Evolutionary conservation across 1,284 basidiomycete species (phyloP), one percentile per base, ranked within the genome.

Genomic region (Heterobasidion parviporum): DNA sequence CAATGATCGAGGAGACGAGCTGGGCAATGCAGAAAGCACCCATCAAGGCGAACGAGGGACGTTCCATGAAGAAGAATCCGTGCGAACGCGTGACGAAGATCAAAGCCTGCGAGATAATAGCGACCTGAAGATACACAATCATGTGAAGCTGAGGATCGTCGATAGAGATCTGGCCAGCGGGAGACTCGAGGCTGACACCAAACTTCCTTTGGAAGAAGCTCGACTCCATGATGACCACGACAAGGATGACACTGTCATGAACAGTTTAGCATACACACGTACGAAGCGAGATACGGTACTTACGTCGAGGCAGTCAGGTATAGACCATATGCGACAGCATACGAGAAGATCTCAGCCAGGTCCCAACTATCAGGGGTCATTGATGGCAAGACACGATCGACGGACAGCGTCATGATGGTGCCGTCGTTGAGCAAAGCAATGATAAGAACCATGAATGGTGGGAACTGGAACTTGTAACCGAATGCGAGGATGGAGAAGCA

Each of bases 381-480:
- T 53, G 92, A 94, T 51, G 95, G 95, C 67, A 98, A 75, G 61
- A 98, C 95, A 73, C 95, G 93, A 74, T 98, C 95, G 59, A 98
- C 89, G 34, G 94, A 97, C 62, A 98, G 82, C 10, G 95, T 98
- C 94, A 98, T 98, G 82, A 98, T 96, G 64, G 95, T 97, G 73
- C 95, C 95, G 71, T 98, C 95, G 75, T 98, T 98, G 64, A 98
- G 79, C 54, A 98, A 81, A 59, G 95, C 94, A 64, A 98, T 96
- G 74, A 98, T 92, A 72, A 98, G 89, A 62, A 98, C 87, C 95
- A 98, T 98, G 86, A 98, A 98, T 15, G 95, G 94, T 66, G 95
- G 95, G 92, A 98, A 98, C 74, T 96, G 90, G 73, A 94, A 94
- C 79, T 89, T 86, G 87, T 94, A 98, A 58, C 88, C 89, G 71